Evolutionary conservation across 2,329 filamentous ascomycete species (phyloP).

Genomic region (Ceratocystis lukuohia): DNA sequence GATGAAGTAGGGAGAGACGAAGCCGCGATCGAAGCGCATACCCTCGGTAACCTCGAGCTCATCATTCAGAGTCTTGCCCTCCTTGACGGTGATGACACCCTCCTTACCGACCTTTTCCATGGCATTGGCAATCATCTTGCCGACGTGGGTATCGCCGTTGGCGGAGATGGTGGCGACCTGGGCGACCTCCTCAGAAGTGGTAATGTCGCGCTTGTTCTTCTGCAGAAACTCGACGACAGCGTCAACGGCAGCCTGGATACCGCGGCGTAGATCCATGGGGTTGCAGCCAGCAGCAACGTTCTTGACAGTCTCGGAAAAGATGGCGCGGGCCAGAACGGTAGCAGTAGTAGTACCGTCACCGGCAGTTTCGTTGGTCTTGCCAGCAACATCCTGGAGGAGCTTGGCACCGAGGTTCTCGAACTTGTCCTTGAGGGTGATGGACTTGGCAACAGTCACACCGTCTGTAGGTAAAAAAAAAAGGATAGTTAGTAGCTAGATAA

Average conservation of each 20-base stretch:
- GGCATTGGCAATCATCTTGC: constrained; percentile 87
- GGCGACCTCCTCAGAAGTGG: constrained; percentile 89
- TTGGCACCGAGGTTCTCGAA: constrained; percentile 98
- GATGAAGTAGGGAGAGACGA: constrained; percentile 99
- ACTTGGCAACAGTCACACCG: constrained; percentile 80
- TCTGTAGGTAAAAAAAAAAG: constrained; percentile 35
- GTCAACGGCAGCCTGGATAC: constrained; percentile 92
- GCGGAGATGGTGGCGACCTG: constrained; percentile 97
- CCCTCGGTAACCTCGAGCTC: constrained; percentile 98
- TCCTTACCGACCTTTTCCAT: constrained; percentile 99
- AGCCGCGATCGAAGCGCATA: constrained; percentile 99
- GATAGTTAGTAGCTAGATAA: constrained; percentile 22
- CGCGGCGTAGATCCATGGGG: constrained; percentile 95
- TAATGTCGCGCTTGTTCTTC: constrained; percentile 95
- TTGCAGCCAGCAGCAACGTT: constrained; percentile 99
- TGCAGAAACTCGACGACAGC: constrained; percentile 88
- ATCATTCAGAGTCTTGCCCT: constrained; percentile 95
- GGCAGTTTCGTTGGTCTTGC: constrained; percentile 97
- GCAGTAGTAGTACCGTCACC: constrained; percentile 98
- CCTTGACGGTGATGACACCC: constrained; percentile 99
- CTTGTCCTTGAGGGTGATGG: constrained; percentile 90
- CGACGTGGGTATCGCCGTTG: constrained; percentile 92
- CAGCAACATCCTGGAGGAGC: constrained; percentile 93
- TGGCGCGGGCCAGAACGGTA: constrained; percentile 89
- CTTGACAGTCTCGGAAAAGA: constrained; percentile 99